These are phyloP conservation scores for Phytophthora cryptogea DNA, from an alignment of 352 stramenopile genomes.

Conservation along the genomic window DNA sequence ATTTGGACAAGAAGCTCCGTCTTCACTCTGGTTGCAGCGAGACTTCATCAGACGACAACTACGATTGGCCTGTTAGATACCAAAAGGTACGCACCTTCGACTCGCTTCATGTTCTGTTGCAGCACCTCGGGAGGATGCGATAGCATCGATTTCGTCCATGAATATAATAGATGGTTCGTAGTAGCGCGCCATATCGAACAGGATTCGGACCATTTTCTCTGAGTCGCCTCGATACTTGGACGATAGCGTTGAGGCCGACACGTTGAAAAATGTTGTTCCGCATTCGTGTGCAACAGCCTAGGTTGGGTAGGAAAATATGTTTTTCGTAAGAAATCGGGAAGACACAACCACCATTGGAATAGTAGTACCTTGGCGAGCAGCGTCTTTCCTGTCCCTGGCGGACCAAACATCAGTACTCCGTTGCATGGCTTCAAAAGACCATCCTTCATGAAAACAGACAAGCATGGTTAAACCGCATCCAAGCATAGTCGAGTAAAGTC, in stretches of 20 bases:
- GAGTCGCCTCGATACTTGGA: constrained; percentile 95
- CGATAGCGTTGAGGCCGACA: constrained; percentile 90
- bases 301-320: constrained; percentile 6
- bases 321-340: not conserved
- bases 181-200: constrained; percentile 99
- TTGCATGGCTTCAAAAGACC: constrained; percentile 82
- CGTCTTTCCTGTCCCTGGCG: constrained; percentile 91
- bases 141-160: constrained; percentile 98
- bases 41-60: constrained; percentile 5
- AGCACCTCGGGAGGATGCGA: constrained; percentile 73
- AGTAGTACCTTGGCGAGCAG: constrained; percentile 71
- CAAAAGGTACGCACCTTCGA: constrained; percentile 46
- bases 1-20: constrained; percentile 98
- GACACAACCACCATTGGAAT: not conserved
- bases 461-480: not conserved
- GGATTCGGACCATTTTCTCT: constrained; percentile 96
- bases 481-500: not conserved
- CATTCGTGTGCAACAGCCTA: constrained; percentile 94
- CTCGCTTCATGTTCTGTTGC: constrained; percentile 87
- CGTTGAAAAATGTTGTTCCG: constrained; percentile 98
- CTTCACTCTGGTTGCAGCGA: constrained; percentile 83
- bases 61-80: not conserved
- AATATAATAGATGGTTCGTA: constrained; percentile 98
- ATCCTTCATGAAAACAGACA: constrained; percentile 41
- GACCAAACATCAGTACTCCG: constrained; percentile 86